Conservation (phyloP, 352 stramenopile genomes). For the Phytophthora pistaciae region DNA sequence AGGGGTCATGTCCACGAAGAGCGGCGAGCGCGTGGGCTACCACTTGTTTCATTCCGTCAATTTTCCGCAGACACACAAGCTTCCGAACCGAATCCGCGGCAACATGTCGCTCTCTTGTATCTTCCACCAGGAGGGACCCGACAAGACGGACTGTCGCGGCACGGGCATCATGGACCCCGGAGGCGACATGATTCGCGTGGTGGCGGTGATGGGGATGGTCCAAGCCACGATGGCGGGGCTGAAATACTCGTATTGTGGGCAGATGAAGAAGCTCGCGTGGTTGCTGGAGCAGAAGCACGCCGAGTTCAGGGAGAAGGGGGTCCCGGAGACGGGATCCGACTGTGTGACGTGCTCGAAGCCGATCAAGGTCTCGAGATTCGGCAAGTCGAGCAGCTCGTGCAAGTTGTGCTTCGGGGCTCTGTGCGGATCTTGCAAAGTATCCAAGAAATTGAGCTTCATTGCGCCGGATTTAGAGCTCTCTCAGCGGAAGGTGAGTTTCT, state of each 20-base stretch:
- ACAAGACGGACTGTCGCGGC: constrained; percentile 23
- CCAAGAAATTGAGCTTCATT: constrained; percentile 28
- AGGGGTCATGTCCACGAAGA: constrained; percentile 7
- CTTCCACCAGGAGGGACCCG: constrained; percentile 35
- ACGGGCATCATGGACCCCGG: constrained; percentile 27
- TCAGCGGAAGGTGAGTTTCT: constrained; percentile 30
- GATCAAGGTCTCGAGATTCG: constrained; percentile 10
- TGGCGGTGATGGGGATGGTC: constrained; percentile 21
- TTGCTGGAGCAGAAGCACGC: constrained; percentile 27
- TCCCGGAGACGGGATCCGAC: neutral
- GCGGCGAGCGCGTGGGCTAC: constrained; percentile 31
- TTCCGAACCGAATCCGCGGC: constrained; percentile 32
- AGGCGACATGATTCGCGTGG: constrained; percentile 27
- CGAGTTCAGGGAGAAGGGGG: constrained; percentile 4
- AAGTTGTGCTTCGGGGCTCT: constrained; percentile 29
- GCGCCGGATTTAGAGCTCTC: neutral
- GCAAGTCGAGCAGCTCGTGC: constrained; percentile 13
- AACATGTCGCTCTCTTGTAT: constrained; percentile 51
- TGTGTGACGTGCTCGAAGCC: constrained; percentile 29
- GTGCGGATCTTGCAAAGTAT: constrained; percentile 15
- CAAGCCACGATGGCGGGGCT: constrained; percentile 26
- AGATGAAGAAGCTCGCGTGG: constrained; percentile 46
- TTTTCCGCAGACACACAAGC: constrained; percentile 27
- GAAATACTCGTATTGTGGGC: constrained; percentile 42
- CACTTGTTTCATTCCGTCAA: constrained; percentile 35